Conservation (phyloP, 495 filamentous ascomycete species). For the Penicillium psychrofluorescens region DNA sequence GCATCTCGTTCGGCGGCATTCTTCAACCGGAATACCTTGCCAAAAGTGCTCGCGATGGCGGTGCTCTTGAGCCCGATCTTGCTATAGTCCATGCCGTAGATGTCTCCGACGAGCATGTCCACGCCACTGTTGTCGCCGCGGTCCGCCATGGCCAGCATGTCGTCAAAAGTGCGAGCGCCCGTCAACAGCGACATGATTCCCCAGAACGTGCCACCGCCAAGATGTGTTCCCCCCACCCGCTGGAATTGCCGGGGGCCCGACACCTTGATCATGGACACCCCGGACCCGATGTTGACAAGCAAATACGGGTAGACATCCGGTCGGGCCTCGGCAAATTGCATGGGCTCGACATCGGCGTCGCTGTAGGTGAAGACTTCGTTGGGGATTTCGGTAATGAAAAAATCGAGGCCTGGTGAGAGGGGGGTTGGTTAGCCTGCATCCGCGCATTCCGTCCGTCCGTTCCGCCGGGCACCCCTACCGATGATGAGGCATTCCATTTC, state of each 20-base stretch:
- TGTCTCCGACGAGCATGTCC: slow-evolving; percentile 97
- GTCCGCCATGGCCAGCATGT: slow-evolving; percentile 93
- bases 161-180: slow-evolving; percentile 84
- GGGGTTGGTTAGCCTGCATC: background rate
- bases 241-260: slow-evolving; percentile 77
- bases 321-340: slow-evolving; percentile 69
- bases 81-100: slow-evolving; percentile 90
- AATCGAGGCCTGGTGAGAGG: slow-evolving; percentile 66
- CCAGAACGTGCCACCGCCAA: slow-evolving; percentile 95
- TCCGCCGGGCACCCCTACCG: slow-evolving; percentile 40
- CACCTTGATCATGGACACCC: slow-evolving; percentile 97
- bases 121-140: slow-evolving; percentile 85
- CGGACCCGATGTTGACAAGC: slow-evolving; percentile 97
- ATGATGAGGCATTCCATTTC: slow-evolving; percentile 99
- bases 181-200: slow-evolving; percentile 86
- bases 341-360: slow-evolving; percentile 75
- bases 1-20: slow-evolving; percentile 63
- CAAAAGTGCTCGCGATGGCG: slow-evolving; percentile 92
- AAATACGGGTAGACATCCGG: slow-evolving; percentile 89
- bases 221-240: slow-evolving; percentile 88
- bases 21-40: slow-evolving; percentile 90
- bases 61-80: slow-evolving; percentile 92
- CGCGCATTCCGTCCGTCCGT: background rate
- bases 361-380: slow-evolving; percentile 94
- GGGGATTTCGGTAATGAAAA: slow-evolving; percentile 97